Percentiles rank a stretch among this genome's conserved stretches.
Conservation (phyloP, 805 yeast species). For the Wickerhamiella azyma region DNA sequence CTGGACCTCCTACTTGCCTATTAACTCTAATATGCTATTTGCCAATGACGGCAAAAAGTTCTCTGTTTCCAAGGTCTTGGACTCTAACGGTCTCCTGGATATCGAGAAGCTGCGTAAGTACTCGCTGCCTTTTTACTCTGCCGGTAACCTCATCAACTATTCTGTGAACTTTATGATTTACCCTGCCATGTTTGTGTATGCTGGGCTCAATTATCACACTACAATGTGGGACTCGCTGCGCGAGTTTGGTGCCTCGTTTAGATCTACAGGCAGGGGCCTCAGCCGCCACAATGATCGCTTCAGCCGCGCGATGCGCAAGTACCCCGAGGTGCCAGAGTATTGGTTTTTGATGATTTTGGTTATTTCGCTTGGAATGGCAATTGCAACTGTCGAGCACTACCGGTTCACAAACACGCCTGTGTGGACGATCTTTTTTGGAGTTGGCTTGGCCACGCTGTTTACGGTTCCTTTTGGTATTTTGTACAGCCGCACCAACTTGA, state of each 20-base stretch:
- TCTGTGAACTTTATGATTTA: slow-evolving; percentile 44
- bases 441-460: slow-evolving; percentile 38
- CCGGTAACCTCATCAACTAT: slow-evolving; percentile 44
- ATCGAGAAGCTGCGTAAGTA: slow-evolving; percentile 34
- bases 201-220: slow-evolving; percentile 32
- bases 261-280: slow-evolving; percentile 21
- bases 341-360: slow-evolving; percentile 42
- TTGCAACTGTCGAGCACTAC: slow-evolving; percentile 30
- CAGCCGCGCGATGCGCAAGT: slow-evolving; percentile 40
- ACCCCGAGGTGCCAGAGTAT: slow-evolving; percentile 63
- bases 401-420: slow-evolving; percentile 37
- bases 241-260: slow-evolving; percentile 1
- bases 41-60: slow-evolving; percentile 35
- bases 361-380: slow-evolving; percentile 32
- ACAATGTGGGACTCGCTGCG: slow-evolving; percentile 8
- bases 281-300: slow-evolving; percentile 37
- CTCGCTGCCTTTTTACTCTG: slow-evolving; percentile 54
- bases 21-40: slow-evolving; percentile 31
- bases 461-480: slow-evolving; percentile 39
- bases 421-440: slow-evolving; percentile 43
- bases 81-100: slow-evolving; percentile 36
- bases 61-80: slow-evolving; percentile 32
- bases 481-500: slow-evolving; percentile 35
- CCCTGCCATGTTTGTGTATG: slow-evolving; percentile 41
- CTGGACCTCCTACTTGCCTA: slow-evolving; percentile 40